Conservation (phyloP, 2,329 filamentous ascomycete species). For the Cyanodermella asteris region DNA sequence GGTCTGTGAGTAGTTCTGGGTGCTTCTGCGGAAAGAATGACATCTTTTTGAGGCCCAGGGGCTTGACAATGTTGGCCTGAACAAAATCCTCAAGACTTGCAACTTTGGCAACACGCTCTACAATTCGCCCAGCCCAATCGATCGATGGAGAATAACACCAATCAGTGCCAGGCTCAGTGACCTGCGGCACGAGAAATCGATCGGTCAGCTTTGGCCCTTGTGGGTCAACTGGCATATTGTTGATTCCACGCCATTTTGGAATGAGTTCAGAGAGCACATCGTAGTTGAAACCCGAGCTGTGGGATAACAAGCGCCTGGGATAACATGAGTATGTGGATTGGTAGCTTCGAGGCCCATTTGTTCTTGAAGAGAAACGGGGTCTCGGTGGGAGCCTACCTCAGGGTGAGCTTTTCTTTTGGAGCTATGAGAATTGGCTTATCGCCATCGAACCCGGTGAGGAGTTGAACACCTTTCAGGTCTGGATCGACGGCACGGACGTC, state of each 20-base stretch:
- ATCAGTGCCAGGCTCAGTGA: conserved; percentile 4
- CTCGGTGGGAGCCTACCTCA: background rate
- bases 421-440: conserved; percentile 1
- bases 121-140: conserved; percentile 9
- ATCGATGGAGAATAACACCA: conserved; percentile 3
- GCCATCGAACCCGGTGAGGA: conserved; percentile 4
- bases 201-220: background rate
- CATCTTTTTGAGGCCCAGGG: conserved; percentile 1
- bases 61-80: conserved; percentile 1
- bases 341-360: no score
- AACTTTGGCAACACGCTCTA: conserved; percentile 6
- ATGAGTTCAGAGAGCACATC: conserved; percentile 1
- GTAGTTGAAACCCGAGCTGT: conserved; percentile 5
- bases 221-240: no score
- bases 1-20: conserved; percentile 1
- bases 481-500: conserved; percentile 1
- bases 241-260: conserved; percentile 2
- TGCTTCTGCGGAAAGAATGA: conserved; percentile 6
- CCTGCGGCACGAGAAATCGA: background rate
- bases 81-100: conserved; percentile 4
- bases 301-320: conserved; percentile 8
- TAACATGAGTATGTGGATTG: no score
- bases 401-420: background rate
- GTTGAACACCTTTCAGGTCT: conserved; percentile 1
- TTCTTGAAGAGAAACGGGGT: no score